phyloP scores from a whole-genome alignment of 176 grass and related monocot species.

The Phragmites australis region DNA sequence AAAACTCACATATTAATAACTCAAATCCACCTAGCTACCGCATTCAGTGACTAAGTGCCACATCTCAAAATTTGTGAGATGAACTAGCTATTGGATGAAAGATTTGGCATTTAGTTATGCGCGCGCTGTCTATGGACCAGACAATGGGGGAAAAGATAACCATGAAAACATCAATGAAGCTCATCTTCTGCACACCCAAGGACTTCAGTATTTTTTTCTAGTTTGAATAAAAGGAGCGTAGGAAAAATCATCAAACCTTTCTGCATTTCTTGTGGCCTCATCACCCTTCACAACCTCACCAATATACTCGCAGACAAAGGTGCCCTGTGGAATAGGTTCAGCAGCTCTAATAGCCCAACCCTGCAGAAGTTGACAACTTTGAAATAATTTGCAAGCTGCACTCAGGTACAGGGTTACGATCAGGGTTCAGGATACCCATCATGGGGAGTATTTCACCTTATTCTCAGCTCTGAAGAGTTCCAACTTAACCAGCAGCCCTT shows the following conservation, averaged over 20 bases:
- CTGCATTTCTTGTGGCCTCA: constrained; percentile 44
- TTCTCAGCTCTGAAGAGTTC: constrained; percentile 89
- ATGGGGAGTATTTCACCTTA: constrained; percentile 59
- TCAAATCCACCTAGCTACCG: not conserved
- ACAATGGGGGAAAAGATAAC: constrained; percentile 5
- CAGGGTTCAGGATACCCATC: constrained; percentile 20
- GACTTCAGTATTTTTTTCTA: not conserved
- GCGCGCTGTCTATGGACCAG: not conserved
- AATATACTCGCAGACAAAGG: constrained; percentile 93
- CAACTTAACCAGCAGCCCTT: constrained; percentile 76
- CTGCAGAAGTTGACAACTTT: constrained; percentile 54
- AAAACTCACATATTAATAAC: not conserved
- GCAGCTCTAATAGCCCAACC: constrained; percentile 92
- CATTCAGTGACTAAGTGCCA: not conserved
- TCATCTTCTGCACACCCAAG: not conserved
- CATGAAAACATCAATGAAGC: not conserved
- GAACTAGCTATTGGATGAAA: not conserved
- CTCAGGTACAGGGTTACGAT: not conserved
- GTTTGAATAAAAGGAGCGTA: not conserved
- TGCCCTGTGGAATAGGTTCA: constrained; percentile 77
- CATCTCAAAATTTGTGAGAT: not conserved
- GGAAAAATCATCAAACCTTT: constrained; percentile 59
- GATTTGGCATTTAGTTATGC: not conserved
- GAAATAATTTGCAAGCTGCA: constrained; percentile 12
- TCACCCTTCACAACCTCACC: constrained; percentile 76